phyloP scores from a whole-genome alignment of 352 stramenopile genomes.

The Pythium sukuiense region DNA sequence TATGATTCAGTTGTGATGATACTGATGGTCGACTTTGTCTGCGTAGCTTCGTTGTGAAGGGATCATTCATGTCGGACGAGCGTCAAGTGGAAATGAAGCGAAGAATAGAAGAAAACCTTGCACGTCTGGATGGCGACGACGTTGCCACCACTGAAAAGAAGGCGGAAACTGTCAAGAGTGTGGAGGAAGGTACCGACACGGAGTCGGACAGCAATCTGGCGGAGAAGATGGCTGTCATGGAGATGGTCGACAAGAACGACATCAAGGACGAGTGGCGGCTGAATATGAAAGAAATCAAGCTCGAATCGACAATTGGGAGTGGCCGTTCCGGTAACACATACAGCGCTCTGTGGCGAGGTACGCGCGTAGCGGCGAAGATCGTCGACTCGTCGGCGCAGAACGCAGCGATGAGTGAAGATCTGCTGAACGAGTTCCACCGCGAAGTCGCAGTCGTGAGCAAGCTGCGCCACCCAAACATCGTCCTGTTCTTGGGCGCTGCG shows the following conservation, averaged over 20 bases:
- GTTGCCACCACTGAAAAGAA: conserved; percentile 9
- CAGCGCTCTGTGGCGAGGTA: conserved; percentile 78
- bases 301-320: conserved; percentile 67
- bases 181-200: conserved; percentile 23
- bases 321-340: conserved; percentile 82
- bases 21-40: background rate
- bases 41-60: conserved; percentile 74
- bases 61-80: conserved; percentile 81
- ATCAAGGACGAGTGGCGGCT: conserved; percentile 85
- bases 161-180: conserved; percentile 2
- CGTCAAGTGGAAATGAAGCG: conserved; percentile 67
- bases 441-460: conserved; percentile 86
- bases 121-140: conserved; percentile 43
- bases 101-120: conserved; percentile 75
- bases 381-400: conserved; percentile 77
- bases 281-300: conserved; percentile 66
- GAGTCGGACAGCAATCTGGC: conserved; percentile 40
- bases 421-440: conserved; percentile 86
- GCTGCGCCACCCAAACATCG: conserved; percentile 84
- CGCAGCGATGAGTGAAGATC: conserved; percentile 59
- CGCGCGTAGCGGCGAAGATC: conserved; percentile 76
- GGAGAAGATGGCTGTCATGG: conserved; percentile 68
- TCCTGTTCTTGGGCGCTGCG: conserved; percentile 81
- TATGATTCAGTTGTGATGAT: background rate
- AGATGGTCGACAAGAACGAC: conserved; percentile 87